Evolutionary conservation across 2,329 filamentous ascomycete genomes (phyloP), one percentile per base, ranked within the genome.

Genomic region (Fusarium nurragi): DNA sequence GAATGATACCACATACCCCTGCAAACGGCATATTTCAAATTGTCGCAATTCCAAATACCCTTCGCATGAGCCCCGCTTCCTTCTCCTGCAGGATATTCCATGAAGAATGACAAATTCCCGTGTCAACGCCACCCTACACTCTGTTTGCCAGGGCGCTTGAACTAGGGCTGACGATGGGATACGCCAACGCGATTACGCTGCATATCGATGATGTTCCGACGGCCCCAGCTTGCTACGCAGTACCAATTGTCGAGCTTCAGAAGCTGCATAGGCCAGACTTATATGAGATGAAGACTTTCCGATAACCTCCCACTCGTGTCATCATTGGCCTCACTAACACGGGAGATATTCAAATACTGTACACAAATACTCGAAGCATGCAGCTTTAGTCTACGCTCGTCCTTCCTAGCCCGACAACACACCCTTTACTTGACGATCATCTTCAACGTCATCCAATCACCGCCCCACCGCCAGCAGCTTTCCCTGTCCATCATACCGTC

Each of bases 381-480:
- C 50, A 48, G 49, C 46, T 64, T 25, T 50, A 47, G 22, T 56
- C 50, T 21, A 49, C 39, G 26, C 51, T 55, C 63, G 67, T 55
- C 51, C 50, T 60, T 57, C 52, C 51, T 46, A 59, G 54, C 37
- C 28, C 43, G 44, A 54, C 64, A 44, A 60, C 49, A 34, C 64
- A 55, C 39, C 43, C 46, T 23, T 49, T 47, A 39, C 23, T 32
- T 30, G 43, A 50, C 51, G 55, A 54, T 63, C 56, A 45, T 67
- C 43, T 57, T 64, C 60, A 72, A 72, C 69, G 71, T 75, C 73
- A 75, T 71, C 68, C 62, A 71, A 71, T 64, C 58, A 57, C 59
- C 37, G 55, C 65, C 71, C 73, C 73, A 70, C 71, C 64, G 60
- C 41, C 69, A 47, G 57, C 63, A 55, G 54, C 53, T 56, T 50